A percentile compares a stretch with the other conserved stretches of the same genome.
Evolutionary conservation across 169 alveolate genomes (phyloP).

Genomic region (Plasmodium billcollinsi): DNA sequence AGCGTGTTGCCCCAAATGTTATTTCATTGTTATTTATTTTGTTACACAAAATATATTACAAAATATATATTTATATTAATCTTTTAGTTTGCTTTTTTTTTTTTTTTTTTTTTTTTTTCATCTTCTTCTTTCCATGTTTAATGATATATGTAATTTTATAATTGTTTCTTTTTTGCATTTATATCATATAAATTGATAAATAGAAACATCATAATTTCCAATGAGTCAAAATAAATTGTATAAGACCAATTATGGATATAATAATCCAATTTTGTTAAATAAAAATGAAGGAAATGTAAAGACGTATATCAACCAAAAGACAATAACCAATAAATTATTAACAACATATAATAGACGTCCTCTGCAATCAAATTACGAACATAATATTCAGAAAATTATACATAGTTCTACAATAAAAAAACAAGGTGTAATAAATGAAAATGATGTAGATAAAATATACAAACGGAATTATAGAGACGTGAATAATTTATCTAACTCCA

Average conservation of each 20-base stretch:
- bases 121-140: too few relatives aligned
- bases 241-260: conserved; percentile 40
- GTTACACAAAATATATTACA: too few relatives aligned
- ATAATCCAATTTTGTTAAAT: conserved; percentile 45
- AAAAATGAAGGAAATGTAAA: conserved; percentile 18
- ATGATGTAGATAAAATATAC: conserved; percentile 15
- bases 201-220: background rate
- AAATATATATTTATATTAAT: too few relatives aligned
- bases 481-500: background rate
- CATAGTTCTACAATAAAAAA: background rate
- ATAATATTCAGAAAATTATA: conserved; percentile 6
- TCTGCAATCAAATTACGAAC: conserved; percentile 15
- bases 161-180: too few relatives aligned
- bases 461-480: conserved; percentile 3
- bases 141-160: too few relatives aligned
- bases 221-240: conserved; percentile 17
- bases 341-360: background rate
- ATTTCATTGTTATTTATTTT: too few relatives aligned
- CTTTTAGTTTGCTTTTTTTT: too few relatives aligned
- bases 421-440: conserved; percentile 17
- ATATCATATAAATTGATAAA: background rate
- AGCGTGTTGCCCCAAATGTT: too few relatives aligned
- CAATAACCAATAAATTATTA: background rate
- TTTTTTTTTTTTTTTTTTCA: too few relatives aligned
- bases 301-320: background rate